Percentiles rank a stretch among this genome's conserved stretches.
Evolutionary conservation across 1,284 basidiomycete species (phyloP).

Genomic region (Butyriboletus appendiculatus): DNA sequence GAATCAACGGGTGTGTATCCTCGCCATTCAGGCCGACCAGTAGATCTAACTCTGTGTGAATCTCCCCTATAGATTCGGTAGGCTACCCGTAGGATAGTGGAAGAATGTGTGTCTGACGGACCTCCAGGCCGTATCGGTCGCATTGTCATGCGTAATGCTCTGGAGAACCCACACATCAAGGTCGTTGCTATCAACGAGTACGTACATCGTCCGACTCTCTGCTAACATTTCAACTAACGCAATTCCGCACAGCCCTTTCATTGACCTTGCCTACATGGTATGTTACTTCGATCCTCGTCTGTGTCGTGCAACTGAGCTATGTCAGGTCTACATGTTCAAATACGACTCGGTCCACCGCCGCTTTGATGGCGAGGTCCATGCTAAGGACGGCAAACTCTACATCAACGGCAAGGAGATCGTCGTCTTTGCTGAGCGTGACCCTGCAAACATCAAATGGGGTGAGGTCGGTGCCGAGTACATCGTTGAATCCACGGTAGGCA

Average conservation of each 20-base stretch:
- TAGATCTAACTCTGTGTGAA: conserved; percentile 16
- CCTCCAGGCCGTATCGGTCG: conserved; percentile 91
- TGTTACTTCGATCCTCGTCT: conserved; percentile 4
- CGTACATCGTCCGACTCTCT: conserved; percentile 33
- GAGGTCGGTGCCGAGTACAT: conserved; percentile 87
- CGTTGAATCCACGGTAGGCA: conserved; percentile 88
- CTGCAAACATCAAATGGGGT: conserved; percentile 86
- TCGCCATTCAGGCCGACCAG: neutral
- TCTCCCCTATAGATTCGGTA: conserved; percentile 71
- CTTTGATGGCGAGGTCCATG: conserved; percentile 86
- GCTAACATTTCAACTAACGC: neutral
- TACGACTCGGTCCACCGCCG: conserved; percentile 97
- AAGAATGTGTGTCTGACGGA: conserved; percentile 1
- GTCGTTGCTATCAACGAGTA: conserved; percentile 92
- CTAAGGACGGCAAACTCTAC: conserved; percentile 89
- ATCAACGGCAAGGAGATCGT: conserved; percentile 82
- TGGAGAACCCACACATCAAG: conserved; percentile 75
- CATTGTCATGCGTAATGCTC: conserved; percentile 96
- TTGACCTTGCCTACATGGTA: conserved; percentile 91
- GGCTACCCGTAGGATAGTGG: conserved; percentile 30
- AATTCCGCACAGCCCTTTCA: conserved; percentile 21
- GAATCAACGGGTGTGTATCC: conserved; percentile 83
- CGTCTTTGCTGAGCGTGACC: conserved; percentile 89
- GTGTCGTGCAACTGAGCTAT: conserved; percentile 5
- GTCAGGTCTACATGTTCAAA: conserved; percentile 99